A percentile compares a stretch with the other conserved stretches of the same genome.
These are phyloP conservation scores for Brassica rapa DNA, from an alignment of 345 rosid genomes.

Conservation along the genomic window DNA sequence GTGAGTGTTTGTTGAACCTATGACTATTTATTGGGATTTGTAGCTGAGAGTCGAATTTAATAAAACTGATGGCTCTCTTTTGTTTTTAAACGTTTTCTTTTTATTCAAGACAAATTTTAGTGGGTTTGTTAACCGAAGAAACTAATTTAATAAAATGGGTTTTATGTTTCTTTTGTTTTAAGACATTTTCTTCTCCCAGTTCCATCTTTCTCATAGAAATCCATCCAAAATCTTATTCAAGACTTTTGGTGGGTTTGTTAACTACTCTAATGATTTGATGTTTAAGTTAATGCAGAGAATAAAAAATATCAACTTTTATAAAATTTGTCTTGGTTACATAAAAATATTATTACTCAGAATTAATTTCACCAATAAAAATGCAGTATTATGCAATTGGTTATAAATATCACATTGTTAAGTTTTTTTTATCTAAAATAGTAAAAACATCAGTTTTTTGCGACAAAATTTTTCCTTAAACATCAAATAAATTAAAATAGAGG, in stretches of 20 bases:
- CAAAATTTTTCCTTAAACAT: not conserved
- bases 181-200: not conserved
- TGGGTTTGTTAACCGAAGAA: not conserved
- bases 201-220: not conserved
- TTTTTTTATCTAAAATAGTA: not conserved
- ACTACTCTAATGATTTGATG: not conserved
- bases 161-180: not conserved
- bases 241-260: not conserved
- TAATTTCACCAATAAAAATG: too few species aligned
- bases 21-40: slow-evolving; percentile 25
- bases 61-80: slow-evolving; percentile 15
- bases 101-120: not conserved
- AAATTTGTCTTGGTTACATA: not conserved
- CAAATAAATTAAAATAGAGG: too few species aligned
- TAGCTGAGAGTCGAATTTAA: slow-evolving; percentile 19
- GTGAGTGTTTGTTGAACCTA: slow-evolving; percentile 21
- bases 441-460: not conserved
- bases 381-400: not conserved
- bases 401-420: not conserved
- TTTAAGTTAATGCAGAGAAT: not conserved
- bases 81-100: not conserved
- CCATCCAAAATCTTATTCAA: too few species aligned
- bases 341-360: too few species aligned
- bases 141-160: not conserved
- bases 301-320: too few species aligned